Percentiles rank a stretch among this genome's conserved stretches.
Evolutionary conservation across 1,284 basidiomycete species (phyloP).

Genomic region (Sanghuangporus weigelae): DNA sequence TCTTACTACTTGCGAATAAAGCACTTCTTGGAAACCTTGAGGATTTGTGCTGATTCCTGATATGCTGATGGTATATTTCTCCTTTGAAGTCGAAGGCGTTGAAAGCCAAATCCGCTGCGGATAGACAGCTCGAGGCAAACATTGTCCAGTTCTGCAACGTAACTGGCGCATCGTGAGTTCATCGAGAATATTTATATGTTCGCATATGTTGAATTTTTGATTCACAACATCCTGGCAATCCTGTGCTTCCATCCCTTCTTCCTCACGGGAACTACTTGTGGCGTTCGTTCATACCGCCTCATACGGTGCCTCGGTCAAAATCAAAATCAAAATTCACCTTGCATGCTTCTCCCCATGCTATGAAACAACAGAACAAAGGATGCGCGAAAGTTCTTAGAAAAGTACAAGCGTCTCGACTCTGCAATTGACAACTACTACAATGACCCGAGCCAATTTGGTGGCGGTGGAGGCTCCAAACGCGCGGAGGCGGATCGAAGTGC

Average conservation of each 20-base stretch:
- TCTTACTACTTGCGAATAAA: neutral
- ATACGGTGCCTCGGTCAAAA: neutral
- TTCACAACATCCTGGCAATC: neutral
- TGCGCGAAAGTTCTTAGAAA: slow-evolving; percentile 69
- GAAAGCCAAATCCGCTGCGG: slow-evolving; percentile 16
- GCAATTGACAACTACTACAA: slow-evolving; percentile 77
- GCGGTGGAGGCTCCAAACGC: slow-evolving; percentile 29
- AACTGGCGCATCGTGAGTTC: slow-evolving; percentile 64
- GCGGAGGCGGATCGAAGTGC: slow-evolving; percentile 6
- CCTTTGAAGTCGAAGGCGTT: slow-evolving; percentile 18
- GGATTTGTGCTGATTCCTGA: neutral
- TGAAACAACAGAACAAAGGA: slow-evolving; percentile 45
- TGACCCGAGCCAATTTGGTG: slow-evolving; percentile 37
- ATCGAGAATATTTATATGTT: neutral
- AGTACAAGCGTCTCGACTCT: slow-evolving; percentile 63
- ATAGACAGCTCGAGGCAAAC: slow-evolving; percentile 37
- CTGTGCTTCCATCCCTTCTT: neutral
- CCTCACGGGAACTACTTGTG: neutral
- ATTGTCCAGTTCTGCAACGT: slow-evolving; percentile 58
- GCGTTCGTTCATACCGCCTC: neutral
- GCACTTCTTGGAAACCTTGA: no score
- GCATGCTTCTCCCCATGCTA: slow-evolving; percentile 22
- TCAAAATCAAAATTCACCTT: no score
- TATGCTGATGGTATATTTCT: neutral
- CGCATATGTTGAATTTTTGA: neutral